Base-by-base conservation (phyloP, 2,329 filamentous ascomycete genomes). In the Penicillium sp. region DNA sequence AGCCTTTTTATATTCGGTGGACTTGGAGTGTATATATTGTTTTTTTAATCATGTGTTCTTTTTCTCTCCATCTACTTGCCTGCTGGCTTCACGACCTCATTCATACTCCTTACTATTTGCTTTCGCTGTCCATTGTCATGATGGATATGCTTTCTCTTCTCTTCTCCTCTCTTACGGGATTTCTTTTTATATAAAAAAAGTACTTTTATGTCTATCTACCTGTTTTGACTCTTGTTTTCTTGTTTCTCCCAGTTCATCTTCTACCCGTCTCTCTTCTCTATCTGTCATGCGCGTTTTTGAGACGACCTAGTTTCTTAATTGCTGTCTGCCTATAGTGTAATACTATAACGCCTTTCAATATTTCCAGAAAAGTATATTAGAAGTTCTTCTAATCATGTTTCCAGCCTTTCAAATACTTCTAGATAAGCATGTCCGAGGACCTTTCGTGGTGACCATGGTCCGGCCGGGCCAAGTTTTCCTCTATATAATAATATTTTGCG, bases 1-100 rank as follows among this genome's bases (percentile, higher is more conserved):
- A 50, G 28, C 26, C 35, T 23, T 40, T 38, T 28, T 24, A 43
- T 30, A 14, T 18, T 20, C 16, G 14, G 24, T 23, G 43, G 55
- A 42, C 56, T 40, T 54, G 56, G 46, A 38, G 49, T 53, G 55
- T 57, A 45, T 48, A 52, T 57, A 57, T n/a, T 49, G 49, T 45
- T 56, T 52, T n/a, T 35, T 35, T 56, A 56, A 56, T 48, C 30
- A 38, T 47, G 42, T 52, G 50, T 43, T n/a, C 42, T 42, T 28
- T 20, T 42, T 26, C 9, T 24, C 14, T 8, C 12, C 2, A 24
- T 24, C 18, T n/a, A n/a, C n/a, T n/a, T n/a, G n/a, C n/a, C 48
- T 43, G 16, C 2, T 40, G 14, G 38, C 20, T 28, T 48, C 20
- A 48, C 24, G 24, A 28, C 46, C 23, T 28, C 23, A 3, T 53